Evolutionary conservation across 139 green algal species (phyloP), one percentile per base, ranked within the genome.

Genomic region (Zygnema cylindricum): DNA sequence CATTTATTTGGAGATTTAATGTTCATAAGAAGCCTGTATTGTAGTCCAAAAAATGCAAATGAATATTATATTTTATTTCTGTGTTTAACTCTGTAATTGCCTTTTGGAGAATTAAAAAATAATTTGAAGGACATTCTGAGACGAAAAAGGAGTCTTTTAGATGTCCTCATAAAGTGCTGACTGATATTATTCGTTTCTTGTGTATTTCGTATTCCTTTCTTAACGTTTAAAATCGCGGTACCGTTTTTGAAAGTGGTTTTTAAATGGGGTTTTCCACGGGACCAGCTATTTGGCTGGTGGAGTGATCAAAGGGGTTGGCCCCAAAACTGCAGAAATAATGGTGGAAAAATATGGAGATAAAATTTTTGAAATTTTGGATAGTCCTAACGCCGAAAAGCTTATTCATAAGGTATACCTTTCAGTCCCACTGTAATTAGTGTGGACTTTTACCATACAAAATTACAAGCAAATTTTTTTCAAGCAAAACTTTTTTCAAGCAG

Each of bases 241-340:
- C n/a, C n/a, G n/a, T n/a, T n/a, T n/a, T n/a, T n/a, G n/a, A n/a
- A n/a, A n/a, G n/a, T n/a, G n/a, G n/a, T n/a, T n/a, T n/a, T n/a
- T n/a, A n/a, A n/a, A n/a, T n/a, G n/a, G n/a, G n/a, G n/a, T n/a
- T n/a, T n/a, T n/a, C n/a, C n/a, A n/a, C 57, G 71, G 36, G 21
- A 55, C 54, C 71, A 87, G 81, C 21, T 89, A 89, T 54, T 11
- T 89, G 55, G 81, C n/a, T 22, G 84, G 81, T 22, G 84, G 84
- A 35, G 84, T 91, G 23, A 90, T 89, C 33, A 35, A 82, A 89
- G 84, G 84, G 3, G 82, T 89, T 49, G 84, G 84, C 2, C 81
- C 81, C 40, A 39, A 87, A 33, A 89, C 32, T 7, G 84, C 84
- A 25, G 39, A 16, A 16, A 21, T 40, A 3, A 83, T 89, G 79